Percentiles rank a stretch among this genome's conserved stretches.
Conservation (phyloP, 345 rosid species). For the Eucalyptus marginata region DNA sequence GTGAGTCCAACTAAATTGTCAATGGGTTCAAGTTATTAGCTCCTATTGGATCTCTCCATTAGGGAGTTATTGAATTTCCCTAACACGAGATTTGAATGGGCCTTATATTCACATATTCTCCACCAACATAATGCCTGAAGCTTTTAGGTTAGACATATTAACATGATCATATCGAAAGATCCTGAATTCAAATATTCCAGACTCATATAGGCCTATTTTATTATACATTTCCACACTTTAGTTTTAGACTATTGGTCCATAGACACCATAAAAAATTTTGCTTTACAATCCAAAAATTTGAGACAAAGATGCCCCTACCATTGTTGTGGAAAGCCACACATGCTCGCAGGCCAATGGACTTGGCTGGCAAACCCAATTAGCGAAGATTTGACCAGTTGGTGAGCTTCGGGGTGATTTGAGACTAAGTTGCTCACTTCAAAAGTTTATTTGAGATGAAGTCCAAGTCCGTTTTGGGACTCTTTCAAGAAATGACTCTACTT, state of each 20-base stretch:
- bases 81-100: background rate
- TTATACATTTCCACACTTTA: background rate
- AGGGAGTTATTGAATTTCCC: background rate
- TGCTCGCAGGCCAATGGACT: background rate
- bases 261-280: background rate
- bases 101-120: background rate
- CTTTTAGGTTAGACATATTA: background rate
- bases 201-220: background rate
- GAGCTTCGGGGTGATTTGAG: background rate
- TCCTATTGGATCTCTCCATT: background rate
- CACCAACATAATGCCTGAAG: background rate
- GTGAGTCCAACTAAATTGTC: too few species aligned
- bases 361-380: background rate
- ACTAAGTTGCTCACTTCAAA: background rate
- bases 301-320: background rate
- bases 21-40: background rate
- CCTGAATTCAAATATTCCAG: too few species aligned
- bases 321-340: background rate
- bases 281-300: too few species aligned
- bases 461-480: background rate
- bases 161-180: background rate
- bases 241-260: background rate
- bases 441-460: background rate
- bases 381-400: background rate
- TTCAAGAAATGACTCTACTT: background rate